phyloP scores from a whole-genome alignment of 441 rosid genomes.

The Gossypium laxum region DNA sequence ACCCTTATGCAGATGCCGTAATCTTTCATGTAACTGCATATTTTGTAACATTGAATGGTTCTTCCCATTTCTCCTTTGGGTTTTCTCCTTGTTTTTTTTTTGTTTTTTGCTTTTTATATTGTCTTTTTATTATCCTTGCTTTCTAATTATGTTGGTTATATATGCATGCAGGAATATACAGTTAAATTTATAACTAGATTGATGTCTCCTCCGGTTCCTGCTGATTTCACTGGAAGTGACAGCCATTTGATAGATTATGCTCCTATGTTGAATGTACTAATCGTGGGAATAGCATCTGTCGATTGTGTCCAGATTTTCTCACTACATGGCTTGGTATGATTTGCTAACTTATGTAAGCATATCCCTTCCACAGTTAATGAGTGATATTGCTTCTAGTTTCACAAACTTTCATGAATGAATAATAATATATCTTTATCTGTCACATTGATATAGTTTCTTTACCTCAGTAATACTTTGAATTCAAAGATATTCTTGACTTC shows the following conservation, averaged over 20 bases:
- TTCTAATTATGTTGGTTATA: not conserved
- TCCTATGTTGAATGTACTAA: slow-evolving; percentile 57
- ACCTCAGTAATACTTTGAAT: not conserved
- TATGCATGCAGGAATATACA: slow-evolving; percentile 49
- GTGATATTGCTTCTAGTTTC: not conserved
- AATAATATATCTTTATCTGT: not conserved
- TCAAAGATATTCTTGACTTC: not conserved
- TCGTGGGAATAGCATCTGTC: slow-evolving; percentile 56
- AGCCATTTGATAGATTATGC: slow-evolving; percentile 57
- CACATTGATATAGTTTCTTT: not conserved
- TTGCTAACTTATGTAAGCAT: slow-evolving; percentile 5
- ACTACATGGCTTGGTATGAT: slow-evolving; percentile 62
- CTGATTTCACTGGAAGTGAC: slow-evolving; percentile 31
- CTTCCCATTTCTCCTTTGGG: not conserved
- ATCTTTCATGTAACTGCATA: not conserved
- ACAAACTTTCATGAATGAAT: not conserved
- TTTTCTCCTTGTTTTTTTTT: not conserved
- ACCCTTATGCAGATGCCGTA: not conserved
- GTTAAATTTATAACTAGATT: slow-evolving; percentile 57
- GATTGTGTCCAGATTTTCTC: slow-evolving; percentile 72
- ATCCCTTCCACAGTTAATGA: not conserved
- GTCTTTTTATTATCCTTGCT: not conserved
- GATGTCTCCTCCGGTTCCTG: slow-evolving; percentile 54
- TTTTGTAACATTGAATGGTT: not conserved
- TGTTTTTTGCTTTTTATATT: not conserved